Conservation (phyloP, 129 eudicot species). For the Smallanthus sonchifolius region DNA sequence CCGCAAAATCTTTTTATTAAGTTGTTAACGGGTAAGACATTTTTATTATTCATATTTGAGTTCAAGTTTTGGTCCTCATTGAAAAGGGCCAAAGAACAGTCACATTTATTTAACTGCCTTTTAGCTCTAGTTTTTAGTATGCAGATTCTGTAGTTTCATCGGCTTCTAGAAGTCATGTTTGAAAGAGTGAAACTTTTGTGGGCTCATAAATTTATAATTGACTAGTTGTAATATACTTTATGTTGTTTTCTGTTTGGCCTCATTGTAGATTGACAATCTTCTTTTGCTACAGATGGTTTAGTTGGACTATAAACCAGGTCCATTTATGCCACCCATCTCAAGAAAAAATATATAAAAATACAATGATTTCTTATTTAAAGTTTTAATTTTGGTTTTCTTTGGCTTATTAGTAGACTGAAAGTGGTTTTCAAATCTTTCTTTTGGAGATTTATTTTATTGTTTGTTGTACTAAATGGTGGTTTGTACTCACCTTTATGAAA, state of each 20-base stretch:
- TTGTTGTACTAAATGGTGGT: constrained; percentile 3
- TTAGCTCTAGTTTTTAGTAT: constrained; percentile 12
- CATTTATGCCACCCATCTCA: not conserved
- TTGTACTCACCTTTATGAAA: constrained; percentile 1
- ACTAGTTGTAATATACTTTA: not conserved
- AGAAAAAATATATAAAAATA: not conserved
- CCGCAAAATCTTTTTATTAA: not conserved
- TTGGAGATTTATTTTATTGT: not conserved
- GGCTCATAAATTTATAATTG: constrained; percentile 6
- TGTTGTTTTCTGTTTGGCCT: not conserved
- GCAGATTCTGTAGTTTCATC: constrained; percentile 24
- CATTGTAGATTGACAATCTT: not conserved
- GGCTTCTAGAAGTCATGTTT: constrained; percentile 10
- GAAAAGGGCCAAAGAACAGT: constrained; percentile 9
- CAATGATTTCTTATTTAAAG: not conserved
- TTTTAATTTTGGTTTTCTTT: not conserved
- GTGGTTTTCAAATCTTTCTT: constrained; percentile 6
- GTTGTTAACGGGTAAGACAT: constrained; percentile 6
- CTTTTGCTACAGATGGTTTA: constrained; percentile 10
- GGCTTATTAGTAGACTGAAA: constrained; percentile 9
- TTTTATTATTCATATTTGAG: constrained; percentile 11
- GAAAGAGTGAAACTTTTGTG: not conserved
- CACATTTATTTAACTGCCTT: not conserved
- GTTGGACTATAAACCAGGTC: constrained; percentile 19
- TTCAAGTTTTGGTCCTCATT: constrained; percentile 6